Base-by-base conservation (phyloP, 2,329 filamentous ascomycete species). In the Calonectria honghensis region DNA sequence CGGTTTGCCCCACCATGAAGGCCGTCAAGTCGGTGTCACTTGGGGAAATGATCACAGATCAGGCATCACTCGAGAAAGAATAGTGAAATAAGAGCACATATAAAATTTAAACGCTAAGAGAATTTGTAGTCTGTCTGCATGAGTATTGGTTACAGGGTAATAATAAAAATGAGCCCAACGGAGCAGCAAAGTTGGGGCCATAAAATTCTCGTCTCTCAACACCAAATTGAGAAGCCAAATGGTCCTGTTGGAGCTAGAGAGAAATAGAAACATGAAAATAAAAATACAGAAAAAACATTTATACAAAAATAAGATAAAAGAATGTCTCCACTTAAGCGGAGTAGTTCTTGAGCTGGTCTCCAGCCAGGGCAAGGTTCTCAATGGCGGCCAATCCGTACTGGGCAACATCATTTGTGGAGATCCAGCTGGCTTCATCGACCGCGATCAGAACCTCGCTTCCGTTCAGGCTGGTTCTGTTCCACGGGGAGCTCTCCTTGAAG, bases 341-440 rank as follows among this genome's bases (percentile, higher is more conserved):
- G 16, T 65, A 73, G 31, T 64, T 73, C 32, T 13, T 51, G n/a
- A 80, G 72, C 3, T 76, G 64, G 11, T 81, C 74, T 45, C 76
- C 78, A 0, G 70, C 81, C 41, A 86, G 78, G 3, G 89, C 89
- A 77, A 93, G 76, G 68, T 91, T 88, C 78, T 90, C 88, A 72
- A 93, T 91, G 0, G 87, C 89, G 1, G 90, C 88, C 65, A 92
- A 76, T 0, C 91, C 91, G 80, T 91, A 93, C 73, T 90, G 85
- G 0, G 90, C 89, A 7, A 87, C 85, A 52, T 89, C 89, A 76
- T 92, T 92, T 0, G 91, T 92, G 2, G 87, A 86, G 1, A 93
- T 77, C 90, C 91, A 93, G 0, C 84, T 81, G 0, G 90, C 90
- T 81, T 93, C 90, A 24, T 91, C 88, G 0, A 91, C 85, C 0